phyloP scores from a whole-genome alignment of 352 stramenopile genomes.

The Phytophthora vignae region DNA sequence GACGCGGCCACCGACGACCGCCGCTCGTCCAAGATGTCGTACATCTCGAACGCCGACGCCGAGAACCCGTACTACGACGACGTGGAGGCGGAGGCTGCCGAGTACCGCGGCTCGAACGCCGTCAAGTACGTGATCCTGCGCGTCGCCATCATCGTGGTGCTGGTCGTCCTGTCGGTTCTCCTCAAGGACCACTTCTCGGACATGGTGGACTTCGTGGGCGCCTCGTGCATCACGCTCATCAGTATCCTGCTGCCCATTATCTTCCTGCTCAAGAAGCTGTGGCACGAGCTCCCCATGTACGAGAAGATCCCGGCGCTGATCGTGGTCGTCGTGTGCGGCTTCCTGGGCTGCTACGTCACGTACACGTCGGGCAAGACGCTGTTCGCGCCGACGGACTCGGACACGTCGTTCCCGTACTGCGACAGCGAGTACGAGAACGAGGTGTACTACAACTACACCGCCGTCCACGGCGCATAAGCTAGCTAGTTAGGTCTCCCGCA shows the following conservation, averaged over 20 bases:
- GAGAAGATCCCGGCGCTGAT: conserved; percentile 17
- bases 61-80: conserved; percentile 33
- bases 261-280: conserved; percentile 38
- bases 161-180: conserved; percentile 46
- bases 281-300: conserved; percentile 21
- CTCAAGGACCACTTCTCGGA: conserved; percentile 45
- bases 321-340: conserved; percentile 26
- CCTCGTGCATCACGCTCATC: conserved; percentile 45
- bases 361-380: conserved; percentile 10
- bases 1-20: conserved; percentile 25
- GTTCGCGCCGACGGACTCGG: conserved; percentile 26
- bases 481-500: not conserved
- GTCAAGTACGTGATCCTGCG: conserved; percentile 52
- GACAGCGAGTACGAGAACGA: conserved; percentile 31
- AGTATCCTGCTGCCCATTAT: conserved; percentile 29
- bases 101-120: conserved; percentile 44
- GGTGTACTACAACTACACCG: conserved; percentile 36
- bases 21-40: conserved; percentile 48
- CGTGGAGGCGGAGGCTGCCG: conserved; percentile 33
- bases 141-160: conserved; percentile 45
- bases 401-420: conserved; percentile 30
- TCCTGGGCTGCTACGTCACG: conserved; percentile 6
- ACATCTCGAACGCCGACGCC: conserved; percentile 32
- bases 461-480: conserved; percentile 18
- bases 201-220: conserved; percentile 44